These are phyloP conservation scores for Phytophthora crassamura DNA, from an alignment of 352 stramenopile genomes.

Conservation along the genomic window DNA sequence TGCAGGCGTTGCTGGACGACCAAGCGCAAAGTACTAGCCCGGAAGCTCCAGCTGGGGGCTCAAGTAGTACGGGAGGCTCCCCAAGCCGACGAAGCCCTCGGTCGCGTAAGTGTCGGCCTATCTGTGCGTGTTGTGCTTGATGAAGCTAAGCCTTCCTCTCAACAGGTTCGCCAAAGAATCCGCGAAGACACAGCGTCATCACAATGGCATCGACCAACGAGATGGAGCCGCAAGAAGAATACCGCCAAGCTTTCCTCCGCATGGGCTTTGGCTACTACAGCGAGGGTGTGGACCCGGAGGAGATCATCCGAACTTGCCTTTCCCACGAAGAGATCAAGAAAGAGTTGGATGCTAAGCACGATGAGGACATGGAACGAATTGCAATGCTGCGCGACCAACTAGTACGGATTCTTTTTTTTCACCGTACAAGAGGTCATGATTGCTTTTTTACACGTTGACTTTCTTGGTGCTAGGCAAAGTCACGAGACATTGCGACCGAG, in stretches of 20 bases:
- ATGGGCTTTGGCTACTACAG: slow-evolving; percentile 69
- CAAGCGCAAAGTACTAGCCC: slow-evolving; percentile 6
- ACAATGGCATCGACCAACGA: slow-evolving; percentile 16
- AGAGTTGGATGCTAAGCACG: slow-evolving; percentile 72
- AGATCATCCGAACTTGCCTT: slow-evolving; percentile 71
- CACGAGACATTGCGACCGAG: slow-evolving; percentile 54
- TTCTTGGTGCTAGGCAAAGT: slow-evolving; percentile 40
- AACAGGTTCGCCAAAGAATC: slow-evolving; percentile 23
- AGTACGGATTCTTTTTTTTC: slow-evolving; percentile 36
- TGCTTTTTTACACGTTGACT: not conserved
- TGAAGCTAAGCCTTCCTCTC: too few relatives aligned
- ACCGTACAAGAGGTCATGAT: not conserved
- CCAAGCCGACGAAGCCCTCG: slow-evolving; percentile 15
- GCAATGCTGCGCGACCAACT: slow-evolving; percentile 61
- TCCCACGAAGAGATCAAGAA: slow-evolving; percentile 73
- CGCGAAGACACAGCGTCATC: slow-evolving; percentile 11
- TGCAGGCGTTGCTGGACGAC: slow-evolving; percentile 39
- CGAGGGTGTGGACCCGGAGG: slow-evolving; percentile 66
- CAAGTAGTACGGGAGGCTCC: not conserved
- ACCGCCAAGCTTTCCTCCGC: slow-evolving; percentile 68
- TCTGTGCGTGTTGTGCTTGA: too few relatives aligned
- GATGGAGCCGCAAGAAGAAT: slow-evolving; percentile 42
- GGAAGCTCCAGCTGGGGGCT: not conserved
- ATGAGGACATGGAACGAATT: slow-evolving; percentile 65
- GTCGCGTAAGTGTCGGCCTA: slow-evolving; percentile 11